A percentile compares a stretch with the other conserved stretches of the same genome.
Evolutionary conservation across 1,139 yeast genomes (phyloP).

Genomic region (Saccharomyces uvarum): DNA sequence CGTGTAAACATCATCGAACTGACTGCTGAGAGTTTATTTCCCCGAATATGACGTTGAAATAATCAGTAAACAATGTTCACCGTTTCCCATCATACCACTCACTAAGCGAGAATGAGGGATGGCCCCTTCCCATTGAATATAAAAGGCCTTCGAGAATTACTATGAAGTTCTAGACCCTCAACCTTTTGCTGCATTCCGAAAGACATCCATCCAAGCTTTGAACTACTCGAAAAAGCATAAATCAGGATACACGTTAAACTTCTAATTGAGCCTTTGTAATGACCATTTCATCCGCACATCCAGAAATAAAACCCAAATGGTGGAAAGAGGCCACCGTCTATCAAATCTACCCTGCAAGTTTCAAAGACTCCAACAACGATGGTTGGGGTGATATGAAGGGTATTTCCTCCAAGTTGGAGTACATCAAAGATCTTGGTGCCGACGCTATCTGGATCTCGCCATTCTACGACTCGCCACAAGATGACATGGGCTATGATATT

Average conservation of each 20-base stretch:
- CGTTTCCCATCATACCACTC: too few species aligned
- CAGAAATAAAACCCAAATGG: slow-evolving; percentile 33
- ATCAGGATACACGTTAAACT: not conserved
- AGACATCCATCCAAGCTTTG: too few species aligned
- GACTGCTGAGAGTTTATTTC: too few species aligned
- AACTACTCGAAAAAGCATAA: too few species aligned
- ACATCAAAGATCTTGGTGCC: slow-evolving; percentile 44
- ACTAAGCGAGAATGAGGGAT: too few species aligned
- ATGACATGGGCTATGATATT: slow-evolving; percentile 60
- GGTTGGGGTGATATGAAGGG: slow-evolving; percentile 54
- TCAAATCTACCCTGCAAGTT: slow-evolving; percentile 55
- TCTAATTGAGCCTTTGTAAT: not conserved
- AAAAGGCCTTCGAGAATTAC: too few species aligned
- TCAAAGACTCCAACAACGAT: slow-evolving; percentile 50
- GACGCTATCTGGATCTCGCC: slow-evolving; percentile 55
- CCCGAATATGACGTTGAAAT: too few species aligned
- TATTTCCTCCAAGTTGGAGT: slow-evolving; percentile 44
- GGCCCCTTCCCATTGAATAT: too few species aligned
- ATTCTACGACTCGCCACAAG: slow-evolving; percentile 51
- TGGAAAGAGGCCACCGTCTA: slow-evolving; percentile 53
- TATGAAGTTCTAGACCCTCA: too few species aligned
- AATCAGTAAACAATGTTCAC: too few species aligned
- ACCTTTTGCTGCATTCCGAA: too few species aligned
- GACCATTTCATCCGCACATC: slow-evolving; percentile 22
- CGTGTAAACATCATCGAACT: too few species aligned